Base-by-base conservation (phyloP, 768 basidiomycete species). In the Exidia glandulosa region DNA sequence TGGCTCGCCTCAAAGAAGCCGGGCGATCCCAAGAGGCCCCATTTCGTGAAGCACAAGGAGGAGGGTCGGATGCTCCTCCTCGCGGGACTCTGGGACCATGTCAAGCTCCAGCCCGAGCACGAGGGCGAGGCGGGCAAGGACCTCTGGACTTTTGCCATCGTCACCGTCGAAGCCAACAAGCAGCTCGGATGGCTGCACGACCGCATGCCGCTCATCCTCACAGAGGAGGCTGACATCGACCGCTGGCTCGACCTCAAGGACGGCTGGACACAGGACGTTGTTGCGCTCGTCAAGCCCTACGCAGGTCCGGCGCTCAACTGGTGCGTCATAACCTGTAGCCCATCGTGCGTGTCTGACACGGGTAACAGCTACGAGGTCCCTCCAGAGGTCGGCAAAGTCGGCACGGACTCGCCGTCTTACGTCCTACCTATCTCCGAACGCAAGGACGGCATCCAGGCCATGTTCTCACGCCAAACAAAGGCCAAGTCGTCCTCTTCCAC, bases 311-410 rank as follows among this genome's bases (percentile, higher is more conserved):
- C 81, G 7, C 75, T 95, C 1, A 82, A 87, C 61, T 92, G 88
- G 89, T 91, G 63, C 56, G 82, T 73, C 5, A 47, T 12, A 13
- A 58, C 27, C 12, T 34, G 27, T 34, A 30, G 3, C 25, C 52
- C 58, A 19, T 37, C 2, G n/a, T n/a, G n/a, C n/a, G n/a, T n/a
- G n/a, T n/a, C n/a, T n/a, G n/a, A n/a, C n/a, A n/a, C n/a, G n/a
- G n/a, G n/a, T n/a, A n/a, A n/a, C 63, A 94, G 93, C 67, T 96
- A 94, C 68, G 82, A 81, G 60, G 94, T 96, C 0, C 90, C 90
- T 0, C 83, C 82, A 64, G 94, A 96, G 75, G 85, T 96, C 0
- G 94, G 94, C 0, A 94, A 88, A 71, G 88, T 97, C 3, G 90
- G 91, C 7, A 83, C 76, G 7, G 88, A 98, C 66, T 92, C 88